phyloP scores from a whole-genome alignment of 2,329 filamentous ascomycete genomes.

The Fusarium begoniae region DNA sequence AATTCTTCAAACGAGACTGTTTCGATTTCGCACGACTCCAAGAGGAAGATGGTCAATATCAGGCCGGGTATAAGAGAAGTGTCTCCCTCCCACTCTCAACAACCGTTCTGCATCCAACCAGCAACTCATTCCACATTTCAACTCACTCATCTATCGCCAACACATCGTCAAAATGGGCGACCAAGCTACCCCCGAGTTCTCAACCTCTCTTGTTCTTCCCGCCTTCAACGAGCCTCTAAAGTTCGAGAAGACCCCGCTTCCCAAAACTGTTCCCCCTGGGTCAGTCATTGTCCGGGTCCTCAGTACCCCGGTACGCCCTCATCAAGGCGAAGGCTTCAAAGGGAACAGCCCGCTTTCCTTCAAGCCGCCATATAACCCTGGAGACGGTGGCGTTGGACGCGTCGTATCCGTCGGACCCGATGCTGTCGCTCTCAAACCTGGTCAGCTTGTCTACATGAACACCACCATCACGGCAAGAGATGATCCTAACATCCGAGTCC shows the following conservation, averaged over 20 bases:
- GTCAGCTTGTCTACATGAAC: slow-evolving; percentile 27
- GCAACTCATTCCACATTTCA: background rate
- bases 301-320: slow-evolving; percentile 21
- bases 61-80: background rate
- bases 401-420: slow-evolving; percentile 22
- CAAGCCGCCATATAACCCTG: background rate
- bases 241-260: background rate
- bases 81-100: background rate
- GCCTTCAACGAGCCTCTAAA: slow-evolving; percentile 18
- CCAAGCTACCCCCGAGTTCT: background rate
- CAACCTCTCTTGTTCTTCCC: slow-evolving; percentile 12
- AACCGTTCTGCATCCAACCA: background rate
- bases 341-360: slow-evolving; percentile 16
- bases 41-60: background rate
- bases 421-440: slow-evolving; percentile 3
- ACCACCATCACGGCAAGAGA: slow-evolving; percentile 18
- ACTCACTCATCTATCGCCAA: background rate
- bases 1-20: background rate
- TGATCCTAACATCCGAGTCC: slow-evolving; percentile 9
- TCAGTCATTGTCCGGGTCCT: slow-evolving; percentile 23
- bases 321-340: slow-evolving; percentile 16
- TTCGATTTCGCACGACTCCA: accelerated
- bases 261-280: background rate
- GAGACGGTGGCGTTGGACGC: slow-evolving; percentile 2
- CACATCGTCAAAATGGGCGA: background rate